phyloP scores from a whole-genome alignment of 2,329 filamentous ascomycete species.

The Aureobasidium namibiae region DNA sequence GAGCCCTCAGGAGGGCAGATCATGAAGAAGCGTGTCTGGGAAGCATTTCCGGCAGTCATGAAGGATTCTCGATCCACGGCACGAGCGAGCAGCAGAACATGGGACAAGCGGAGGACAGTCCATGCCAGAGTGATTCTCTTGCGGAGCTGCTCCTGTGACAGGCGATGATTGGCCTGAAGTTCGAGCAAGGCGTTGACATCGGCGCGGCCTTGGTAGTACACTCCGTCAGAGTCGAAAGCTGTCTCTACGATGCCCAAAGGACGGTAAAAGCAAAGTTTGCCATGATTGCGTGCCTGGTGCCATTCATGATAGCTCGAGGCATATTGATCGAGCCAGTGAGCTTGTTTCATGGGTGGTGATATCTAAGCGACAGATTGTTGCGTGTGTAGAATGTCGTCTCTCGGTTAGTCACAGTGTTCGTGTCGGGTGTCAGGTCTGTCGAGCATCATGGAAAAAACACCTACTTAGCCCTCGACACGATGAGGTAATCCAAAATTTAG shows the following conservation, averaged over 20 bases:
- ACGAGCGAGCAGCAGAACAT: slow-evolving; percentile 18
- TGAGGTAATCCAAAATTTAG: slow-evolving; percentile 4
- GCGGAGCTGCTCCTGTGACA: slow-evolving; percentile 24
- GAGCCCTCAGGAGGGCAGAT: slow-evolving; percentile 25
- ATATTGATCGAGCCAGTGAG: slow-evolving; percentile 34
- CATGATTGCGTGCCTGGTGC: slow-evolving; percentile 20
- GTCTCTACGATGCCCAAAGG: slow-evolving; percentile 37
- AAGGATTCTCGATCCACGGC: slow-evolving; percentile 23
- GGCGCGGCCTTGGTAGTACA: slow-evolving; percentile 36
- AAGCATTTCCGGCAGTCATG: slow-evolving; percentile 13
- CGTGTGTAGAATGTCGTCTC: not conserved
- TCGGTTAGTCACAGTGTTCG: not conserved
- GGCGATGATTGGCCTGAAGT: slow-evolving; percentile 26
- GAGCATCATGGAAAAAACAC: not conserved
- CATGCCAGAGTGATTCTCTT: slow-evolving; percentile 14
- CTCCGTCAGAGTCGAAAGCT: slow-evolving; percentile 38
- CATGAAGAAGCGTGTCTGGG: slow-evolving; percentile 25
- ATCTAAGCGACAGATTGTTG: too few relatives aligned
- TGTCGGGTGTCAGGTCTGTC: not conserved
- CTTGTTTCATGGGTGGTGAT: not conserved
- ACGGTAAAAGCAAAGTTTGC: slow-evolving; percentile 24
- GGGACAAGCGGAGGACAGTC: slow-evolving; percentile 14
- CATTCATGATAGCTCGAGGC: slow-evolving; percentile 31
- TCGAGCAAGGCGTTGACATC: slow-evolving; percentile 35
- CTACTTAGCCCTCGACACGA: not conserved